Conservation (phyloP, 2,329 filamentous ascomycete species). For the Neopestalotiopsis sp. region DNA sequence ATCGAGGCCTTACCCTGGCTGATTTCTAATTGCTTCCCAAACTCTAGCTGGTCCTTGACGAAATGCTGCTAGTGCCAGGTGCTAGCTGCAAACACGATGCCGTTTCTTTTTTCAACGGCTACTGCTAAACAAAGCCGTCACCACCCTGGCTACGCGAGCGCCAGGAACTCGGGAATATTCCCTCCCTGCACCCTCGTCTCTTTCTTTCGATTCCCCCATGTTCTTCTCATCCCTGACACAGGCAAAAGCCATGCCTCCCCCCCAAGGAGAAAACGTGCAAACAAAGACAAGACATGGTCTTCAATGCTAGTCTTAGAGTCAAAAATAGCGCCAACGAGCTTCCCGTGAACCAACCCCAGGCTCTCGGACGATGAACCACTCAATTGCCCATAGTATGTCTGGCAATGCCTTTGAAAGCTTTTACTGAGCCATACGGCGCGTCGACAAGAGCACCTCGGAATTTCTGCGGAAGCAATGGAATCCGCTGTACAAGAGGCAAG, state of each 20-base stretch:
- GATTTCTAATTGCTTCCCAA: constrained; percentile 13
- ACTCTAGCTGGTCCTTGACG: constrained; percentile 12
- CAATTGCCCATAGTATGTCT: not conserved
- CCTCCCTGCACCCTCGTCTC: constrained; percentile 6
- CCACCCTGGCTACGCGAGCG: constrained; percentile 12
- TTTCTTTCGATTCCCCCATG: not conserved
- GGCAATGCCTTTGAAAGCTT: not conserved
- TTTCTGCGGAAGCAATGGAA: not conserved
- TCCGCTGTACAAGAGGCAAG: not conserved
- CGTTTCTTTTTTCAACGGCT: constrained; percentile 12
- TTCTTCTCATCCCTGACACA: constrained; percentile 1
- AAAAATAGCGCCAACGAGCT: constrained; percentile 16
- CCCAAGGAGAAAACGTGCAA: constrained; percentile 11
- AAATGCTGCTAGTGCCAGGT: not conserved
- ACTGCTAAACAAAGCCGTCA: constrained; percentile 13
- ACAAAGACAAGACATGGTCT: constrained; percentile 5
- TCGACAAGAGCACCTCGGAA: not conserved
- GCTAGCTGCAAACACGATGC: not conserved
- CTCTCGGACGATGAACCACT: not conserved
- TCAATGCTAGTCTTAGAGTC: constrained; percentile 12
- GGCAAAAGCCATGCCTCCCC: constrained; percentile 4
- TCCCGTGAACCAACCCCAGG: not conserved
- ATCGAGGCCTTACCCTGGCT: constrained; percentile 11
- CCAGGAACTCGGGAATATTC: constrained; percentile 14
- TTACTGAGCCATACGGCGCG: too few relatives aligned